Base-by-base conservation (phyloP, 192 early-diverging fungal species). In the Coemansia sp. region DNA sequence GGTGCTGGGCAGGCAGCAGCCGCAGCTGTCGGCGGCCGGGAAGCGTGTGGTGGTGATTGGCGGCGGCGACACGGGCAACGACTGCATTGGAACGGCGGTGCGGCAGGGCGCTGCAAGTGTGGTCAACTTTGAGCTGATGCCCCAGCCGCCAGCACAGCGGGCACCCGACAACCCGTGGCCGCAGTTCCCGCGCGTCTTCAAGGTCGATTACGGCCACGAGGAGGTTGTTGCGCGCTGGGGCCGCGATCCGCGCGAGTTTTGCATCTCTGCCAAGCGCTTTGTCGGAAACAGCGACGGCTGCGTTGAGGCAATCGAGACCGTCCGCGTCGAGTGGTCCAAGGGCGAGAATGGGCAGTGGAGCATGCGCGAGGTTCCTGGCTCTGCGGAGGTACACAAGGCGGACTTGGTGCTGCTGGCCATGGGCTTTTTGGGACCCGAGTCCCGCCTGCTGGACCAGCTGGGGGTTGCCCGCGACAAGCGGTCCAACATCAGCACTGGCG, bases 1-100 rank as follows among this genome's bases (percentile, higher is more conserved):
- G 20, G 79, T 98, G 37, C 70, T 98, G 35, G 89, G 93, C 37
- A 4, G 82, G 26, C 65, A 76, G 49, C 84, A 93, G 69, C 85
- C 82, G 43, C 69, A 82, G 87, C 75, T 99, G 55, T 85, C 71
- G 53, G 94, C 93, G 9, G 91, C 92, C 63, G 94, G 84, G 72
- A 94, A 94, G 79, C 77, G 90, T 54, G 96, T 99, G 0, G 81
- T 99, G 52, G 94, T 99, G 18, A 96, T 99, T 82, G 96, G 96
- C 72, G 96, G 93, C 59, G 96, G 96, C 52, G 96, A 97, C 68
- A 99, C 96, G 10, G 94, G 93, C 62, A 92, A 87, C 62, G 96
- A 99, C 65, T 97, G 94, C 74, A 93, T 96, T 48, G 96, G 87
- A 45, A 97, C 96, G 14, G 86, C 94, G 10, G 78, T 95, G 26